Conservation (phyloP, 2,329 filamentous ascomycete genomes). For the Diplodia intermedia region DNA sequence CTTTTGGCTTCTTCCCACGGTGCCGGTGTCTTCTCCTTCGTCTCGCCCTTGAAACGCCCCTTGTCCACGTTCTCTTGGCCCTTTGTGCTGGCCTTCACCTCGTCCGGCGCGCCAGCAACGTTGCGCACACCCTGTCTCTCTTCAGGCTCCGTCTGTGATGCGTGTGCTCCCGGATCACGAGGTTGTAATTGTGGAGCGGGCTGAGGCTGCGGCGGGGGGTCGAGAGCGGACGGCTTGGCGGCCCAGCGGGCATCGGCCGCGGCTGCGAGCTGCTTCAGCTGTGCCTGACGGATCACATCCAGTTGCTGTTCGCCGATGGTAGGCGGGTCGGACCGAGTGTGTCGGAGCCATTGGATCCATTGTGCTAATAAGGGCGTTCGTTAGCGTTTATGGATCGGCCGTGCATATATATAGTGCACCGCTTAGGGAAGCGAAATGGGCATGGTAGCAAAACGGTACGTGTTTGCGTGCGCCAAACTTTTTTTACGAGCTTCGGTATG, state of each 20-base stretch:
- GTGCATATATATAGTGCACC: background rate
- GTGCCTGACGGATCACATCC: constrained; percentile 63
- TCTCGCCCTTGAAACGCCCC: constrained; percentile 40
- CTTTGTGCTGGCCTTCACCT: constrained; percentile 41
- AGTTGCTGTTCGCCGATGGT: constrained; percentile 64
- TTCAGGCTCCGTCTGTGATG: constrained; percentile 43
- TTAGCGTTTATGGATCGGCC: background rate
- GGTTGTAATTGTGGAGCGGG: constrained; percentile 54
- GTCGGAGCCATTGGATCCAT: constrained; percentile 73
- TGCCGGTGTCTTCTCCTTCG: constrained; percentile 39
- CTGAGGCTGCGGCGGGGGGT: constrained; percentile 60
- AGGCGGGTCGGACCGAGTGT: constrained; percentile 64
- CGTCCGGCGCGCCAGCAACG: constrained; percentile 40
- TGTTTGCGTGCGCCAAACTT: constrained; percentile 4
- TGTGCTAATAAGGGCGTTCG: constrained; percentile 54
- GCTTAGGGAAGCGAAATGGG: constrained; percentile 21
- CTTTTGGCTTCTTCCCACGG: constrained; percentile 52
- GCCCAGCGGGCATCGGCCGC: constrained; percentile 68
- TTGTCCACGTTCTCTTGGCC: constrained; percentile 39
- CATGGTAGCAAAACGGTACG: constrained; percentile 13
- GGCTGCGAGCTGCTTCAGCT: constrained; percentile 65
- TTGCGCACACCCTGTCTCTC: constrained; percentile 39
- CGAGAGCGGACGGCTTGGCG: constrained; percentile 64
- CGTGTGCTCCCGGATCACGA: constrained; percentile 51
- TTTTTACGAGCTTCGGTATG: background rate